Conservation (phyloP, 2,329 filamentous ascomycete genomes). For the Drechmeria coniospora region DNA sequence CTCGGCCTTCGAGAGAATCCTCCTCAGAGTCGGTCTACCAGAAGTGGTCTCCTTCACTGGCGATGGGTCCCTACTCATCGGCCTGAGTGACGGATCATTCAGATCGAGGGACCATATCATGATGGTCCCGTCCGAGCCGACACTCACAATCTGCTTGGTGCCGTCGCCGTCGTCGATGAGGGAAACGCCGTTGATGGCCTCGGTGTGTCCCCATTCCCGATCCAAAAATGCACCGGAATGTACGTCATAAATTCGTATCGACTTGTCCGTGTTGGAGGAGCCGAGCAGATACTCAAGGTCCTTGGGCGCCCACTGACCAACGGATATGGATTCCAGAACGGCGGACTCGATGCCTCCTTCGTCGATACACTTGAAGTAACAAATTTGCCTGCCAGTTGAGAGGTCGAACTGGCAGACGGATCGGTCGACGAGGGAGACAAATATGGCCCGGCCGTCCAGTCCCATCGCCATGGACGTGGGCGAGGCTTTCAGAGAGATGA, state of each 20-base stretch:
- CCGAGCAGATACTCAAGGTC: slow-evolving; percentile 58
- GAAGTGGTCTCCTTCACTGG: slow-evolving; percentile 36
- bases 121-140: slow-evolving; percentile 65
- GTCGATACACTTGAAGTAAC: slow-evolving; percentile 71
- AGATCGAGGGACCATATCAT: slow-evolving; percentile 59
- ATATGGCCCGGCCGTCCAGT: slow-evolving; percentile 41
- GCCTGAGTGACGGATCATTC: slow-evolving; percentile 24
- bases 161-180: slow-evolving; percentile 47
- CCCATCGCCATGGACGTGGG: slow-evolving; percentile 71
- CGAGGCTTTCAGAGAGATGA: slow-evolving; percentile 72
- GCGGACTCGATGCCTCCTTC: slow-evolving; percentile 68
- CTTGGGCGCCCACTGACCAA: slow-evolving; percentile 38
- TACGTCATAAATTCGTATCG: slow-evolving; percentile 74
- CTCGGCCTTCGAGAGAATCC: slow-evolving; percentile 76
- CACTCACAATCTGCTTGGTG: slow-evolving; percentile 49
- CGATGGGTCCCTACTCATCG: slow-evolving; percentile 35
- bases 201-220: slow-evolving; percentile 88
- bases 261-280: slow-evolving; percentile 92
- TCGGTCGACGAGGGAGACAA: slow-evolving; percentile 44
- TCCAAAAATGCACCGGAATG: slow-evolving; percentile 64
- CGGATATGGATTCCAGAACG: slow-evolving; percentile 62
- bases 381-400: slow-evolving; percentile 50
- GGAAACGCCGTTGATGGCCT: slow-evolving; percentile 76
- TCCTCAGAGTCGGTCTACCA: slow-evolving; percentile 59
- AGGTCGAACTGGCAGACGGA: slow-evolving; percentile 48